These are phyloP conservation scores for Ophiocordyceps camponoti-saundersi DNA, from an alignment of 2,329 filamentous ascomycete genomes.

Conservation along the genomic window DNA sequence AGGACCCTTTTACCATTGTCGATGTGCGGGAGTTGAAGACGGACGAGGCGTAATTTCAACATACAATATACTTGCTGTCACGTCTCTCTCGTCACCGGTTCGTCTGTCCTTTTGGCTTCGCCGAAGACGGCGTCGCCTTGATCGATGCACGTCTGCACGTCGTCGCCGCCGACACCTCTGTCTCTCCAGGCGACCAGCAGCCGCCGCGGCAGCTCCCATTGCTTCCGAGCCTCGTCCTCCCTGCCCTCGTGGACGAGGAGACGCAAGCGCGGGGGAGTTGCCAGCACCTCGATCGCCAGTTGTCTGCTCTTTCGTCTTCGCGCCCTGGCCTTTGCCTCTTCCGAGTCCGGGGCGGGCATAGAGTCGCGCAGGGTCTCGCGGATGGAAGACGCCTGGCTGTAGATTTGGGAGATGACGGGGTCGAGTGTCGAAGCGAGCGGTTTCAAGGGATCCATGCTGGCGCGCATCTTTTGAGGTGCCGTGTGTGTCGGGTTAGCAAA, in stretches of 20 bases:
- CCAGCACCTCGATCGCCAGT: constrained; percentile 45
- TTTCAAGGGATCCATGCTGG: constrained; percentile 64
- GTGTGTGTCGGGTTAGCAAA: not conserved
- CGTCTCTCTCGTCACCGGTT: not conserved
- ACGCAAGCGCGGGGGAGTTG: constrained; percentile 41
- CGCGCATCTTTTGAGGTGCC: constrained; percentile 40
- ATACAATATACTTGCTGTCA: not conserved
- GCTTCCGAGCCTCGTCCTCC: constrained; percentile 38
- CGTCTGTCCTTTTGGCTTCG: constrained; percentile 5
- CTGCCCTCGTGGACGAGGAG: constrained; percentile 41
- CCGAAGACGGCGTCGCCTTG: constrained; percentile 34
- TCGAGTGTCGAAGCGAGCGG: constrained; percentile 58
- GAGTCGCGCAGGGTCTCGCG: constrained; percentile 30
- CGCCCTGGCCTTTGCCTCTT: constrained; percentile 14
- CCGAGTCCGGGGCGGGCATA: constrained; percentile 27
- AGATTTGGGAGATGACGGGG: constrained; percentile 59
- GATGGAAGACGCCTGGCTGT: constrained; percentile 40
- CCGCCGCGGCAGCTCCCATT: constrained; percentile 36
- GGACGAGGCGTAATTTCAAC: not conserved
- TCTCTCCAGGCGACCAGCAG: constrained; percentile 37
- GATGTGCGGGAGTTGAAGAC: constrained; percentile 22
- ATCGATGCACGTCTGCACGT: constrained; percentile 34
- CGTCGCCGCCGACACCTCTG: constrained; percentile 33
- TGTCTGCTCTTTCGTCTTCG: constrained; percentile 27
- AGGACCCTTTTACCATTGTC: constrained; percentile 76